These are phyloP conservation scores for Tetracladium setigerum DNA, from an alignment of 495 filamentous ascomycete species.

Conservation along the genomic window DNA sequence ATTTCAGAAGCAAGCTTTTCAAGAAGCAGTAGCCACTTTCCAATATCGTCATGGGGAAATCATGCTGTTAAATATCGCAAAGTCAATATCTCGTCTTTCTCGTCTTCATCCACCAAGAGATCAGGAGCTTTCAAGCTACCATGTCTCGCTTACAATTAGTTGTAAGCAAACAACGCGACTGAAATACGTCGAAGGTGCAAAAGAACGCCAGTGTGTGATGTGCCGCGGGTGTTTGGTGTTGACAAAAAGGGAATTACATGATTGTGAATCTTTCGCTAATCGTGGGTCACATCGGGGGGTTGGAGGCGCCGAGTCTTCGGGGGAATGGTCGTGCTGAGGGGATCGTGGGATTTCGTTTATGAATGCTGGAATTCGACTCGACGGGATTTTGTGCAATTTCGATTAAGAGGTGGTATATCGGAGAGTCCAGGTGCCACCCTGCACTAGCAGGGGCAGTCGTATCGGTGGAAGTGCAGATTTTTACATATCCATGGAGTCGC, in stretches of 20 bases:
- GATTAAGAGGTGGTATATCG: slow-evolving; percentile 10
- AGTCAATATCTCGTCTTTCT: neutral
- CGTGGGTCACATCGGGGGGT: slow-evolving; percentile 17
- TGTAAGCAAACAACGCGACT: neutral
- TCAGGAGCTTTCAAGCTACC: slow-evolving; percentile 28
- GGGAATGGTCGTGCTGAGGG: neutral
- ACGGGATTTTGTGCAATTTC: slow-evolving; percentile 11
- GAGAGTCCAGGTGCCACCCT: slow-evolving; percentile 1
- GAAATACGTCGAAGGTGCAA: slow-evolving; percentile 2
- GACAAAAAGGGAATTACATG: slow-evolving; percentile 22
- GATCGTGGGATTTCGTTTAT: slow-evolving; percentile 2
- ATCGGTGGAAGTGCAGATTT: neutral
- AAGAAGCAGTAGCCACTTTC: no score
- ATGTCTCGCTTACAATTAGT: slow-evolving; percentile 5
- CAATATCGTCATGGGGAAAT: no score
- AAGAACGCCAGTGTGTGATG: slow-evolving; percentile 18
- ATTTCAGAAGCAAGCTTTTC: no score
- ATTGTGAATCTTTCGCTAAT: slow-evolving; percentile 22
- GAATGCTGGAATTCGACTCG: neutral
- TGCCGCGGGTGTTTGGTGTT: slow-evolving; percentile 11
- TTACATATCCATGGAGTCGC: slow-evolving; percentile 99
- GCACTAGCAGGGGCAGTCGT: neutral
- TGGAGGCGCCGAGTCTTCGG: slow-evolving; percentile 3
- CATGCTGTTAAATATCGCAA: neutral
- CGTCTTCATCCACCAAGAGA: slow-evolving; percentile 5